phyloP scores from a whole-genome alignment of 345 rosid species.

The Eucalyptus regnans region DNA sequence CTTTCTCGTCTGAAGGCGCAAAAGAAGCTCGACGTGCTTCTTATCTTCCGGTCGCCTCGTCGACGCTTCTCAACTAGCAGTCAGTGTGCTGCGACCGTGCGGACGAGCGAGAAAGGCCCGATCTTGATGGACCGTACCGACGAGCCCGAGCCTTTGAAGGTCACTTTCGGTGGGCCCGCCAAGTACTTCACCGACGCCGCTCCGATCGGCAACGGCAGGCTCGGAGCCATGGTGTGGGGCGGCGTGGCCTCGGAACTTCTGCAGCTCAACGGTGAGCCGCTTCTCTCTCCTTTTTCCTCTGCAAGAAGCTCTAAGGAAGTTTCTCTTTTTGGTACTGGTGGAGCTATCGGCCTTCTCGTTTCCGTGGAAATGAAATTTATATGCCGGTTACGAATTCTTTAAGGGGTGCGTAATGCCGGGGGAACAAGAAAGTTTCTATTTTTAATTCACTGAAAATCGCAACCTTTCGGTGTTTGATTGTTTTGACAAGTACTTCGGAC shows the following conservation, averaged over 20 bases:
- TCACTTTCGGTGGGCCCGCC: slow-evolving; percentile 59
- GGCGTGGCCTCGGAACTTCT: slow-evolving; percentile 62
- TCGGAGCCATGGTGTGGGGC: slow-evolving; percentile 96
- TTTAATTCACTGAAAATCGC: not conserved
- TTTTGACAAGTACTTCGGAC: not conserved
- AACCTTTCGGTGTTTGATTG: not conserved
- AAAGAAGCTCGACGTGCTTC: not conserved
- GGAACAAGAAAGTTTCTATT: not conserved
- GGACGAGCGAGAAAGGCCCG: not conserved
- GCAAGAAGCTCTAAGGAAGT: not conserved
- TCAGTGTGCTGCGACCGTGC: not conserved
- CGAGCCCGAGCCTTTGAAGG: slow-evolving; percentile 25
- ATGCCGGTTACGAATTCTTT: not conserved
- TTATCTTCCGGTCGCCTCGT: not conserved
- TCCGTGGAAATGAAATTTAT: not conserved
- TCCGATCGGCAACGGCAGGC: slow-evolving; percentile 89
- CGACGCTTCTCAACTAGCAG: not conserved
- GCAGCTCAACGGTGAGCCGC: slow-evolving; percentile 60
- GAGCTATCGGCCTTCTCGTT: not conserved
- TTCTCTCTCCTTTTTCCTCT: not conserved
- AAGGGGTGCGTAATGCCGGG: not conserved
- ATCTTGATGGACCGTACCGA: not conserved
- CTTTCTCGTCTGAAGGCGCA: not conserved
- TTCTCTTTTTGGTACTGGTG: not conserved
- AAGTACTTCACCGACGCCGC: slow-evolving; percentile 77